Evolutionary conservation across 2,329 filamentous ascomycete genomes (phyloP), one percentile per base, ranked within the genome.

Genomic region (Sarocladium oryzae): DNA sequence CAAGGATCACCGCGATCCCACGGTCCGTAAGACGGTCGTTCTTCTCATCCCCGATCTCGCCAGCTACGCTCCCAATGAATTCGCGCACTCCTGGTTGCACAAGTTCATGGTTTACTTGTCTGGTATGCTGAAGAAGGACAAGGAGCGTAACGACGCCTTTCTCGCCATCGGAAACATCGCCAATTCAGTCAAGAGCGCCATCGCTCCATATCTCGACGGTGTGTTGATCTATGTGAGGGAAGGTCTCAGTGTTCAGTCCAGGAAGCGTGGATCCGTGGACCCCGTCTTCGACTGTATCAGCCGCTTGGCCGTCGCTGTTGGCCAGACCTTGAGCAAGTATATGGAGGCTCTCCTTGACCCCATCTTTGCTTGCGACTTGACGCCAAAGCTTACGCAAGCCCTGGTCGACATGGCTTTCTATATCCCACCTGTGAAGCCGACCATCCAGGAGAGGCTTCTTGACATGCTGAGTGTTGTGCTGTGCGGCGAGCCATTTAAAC

Each of bases 381-480:
- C 90, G 33, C 88, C 92, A 52, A 93, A 95, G 58, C 78, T 99
- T 21, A 96, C 92, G 0, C 91, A 97, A 65, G 95, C 95, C 2
- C 75, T 99, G 51, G 91, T 97, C 20, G 95, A 99, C 63, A 96
- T 99, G 88, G 93, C 93, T 24, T 95, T 97, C 64, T 97, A 99
- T 64, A 96, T 99, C 43, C 93, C 92, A 0, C 90, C 95, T 0
- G 89, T 96, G 52, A 93, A 95, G 64, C 80, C 87, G 2, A 91
- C 84, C 6, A 97, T 99, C 36, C 93, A 99, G 63, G 92, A 96
- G 62, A 85, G 93, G 59, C 74, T 99, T 21, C 78, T 99, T 11
- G 90, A 99, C 63, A 91, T 99, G 79, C 79, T 99, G 35, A 97
- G 93, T 67, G 83, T 92, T 56, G 92, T 97, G 3, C 79, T 99